phyloP scores from a whole-genome alignment of 352 stramenopile species.

The Pythium dissimile region DNA sequence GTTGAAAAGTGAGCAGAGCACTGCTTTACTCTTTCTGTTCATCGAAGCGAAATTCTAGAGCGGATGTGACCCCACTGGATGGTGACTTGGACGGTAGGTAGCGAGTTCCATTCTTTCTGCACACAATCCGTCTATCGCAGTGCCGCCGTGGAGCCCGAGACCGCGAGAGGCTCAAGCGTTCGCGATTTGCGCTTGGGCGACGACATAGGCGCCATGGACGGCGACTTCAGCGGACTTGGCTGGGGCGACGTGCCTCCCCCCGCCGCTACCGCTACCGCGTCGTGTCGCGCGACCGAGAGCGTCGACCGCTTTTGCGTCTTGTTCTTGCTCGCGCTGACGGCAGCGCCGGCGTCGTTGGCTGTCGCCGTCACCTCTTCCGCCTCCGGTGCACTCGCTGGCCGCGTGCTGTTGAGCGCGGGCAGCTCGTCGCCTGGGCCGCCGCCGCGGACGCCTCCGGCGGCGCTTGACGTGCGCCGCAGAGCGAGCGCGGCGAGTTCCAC shows the following conservation, averaged over 20 bases:
- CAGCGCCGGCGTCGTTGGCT: neutral
- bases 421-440: conserved; percentile 7
- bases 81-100: too few species aligned
- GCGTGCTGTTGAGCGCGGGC: conserved; percentile 12
- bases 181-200: conserved; percentile 53
- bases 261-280: conserved; percentile 1
- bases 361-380: neutral
- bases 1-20: conserved; percentile 1
- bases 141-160: neutral
- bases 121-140: too few species aligned
- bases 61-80: neutral
- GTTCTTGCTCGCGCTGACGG: neutral
- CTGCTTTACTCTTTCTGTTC: too few species aligned
- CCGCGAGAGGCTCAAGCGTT: conserved; percentile 37
- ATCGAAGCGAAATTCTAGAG: neutral
- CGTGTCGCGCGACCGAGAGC: conserved; percentile 23
- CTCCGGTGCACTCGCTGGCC: conserved; percentile 17
- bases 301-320: conserved; percentile 9
- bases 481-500: conserved; percentile 37
- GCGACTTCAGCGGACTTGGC: conserved; percentile 31
- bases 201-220: neutral
- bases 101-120: neutral
- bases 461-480: conserved; percentile 11
- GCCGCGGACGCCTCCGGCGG: neutral
- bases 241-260: conserved; percentile 11